A percentile compares a stretch with the other conserved stretches of the same genome.
phyloP scores from a whole-genome alignment of 2,329 filamentous ascomycete genomes.

The Metarhizium brunneum region DNA sequence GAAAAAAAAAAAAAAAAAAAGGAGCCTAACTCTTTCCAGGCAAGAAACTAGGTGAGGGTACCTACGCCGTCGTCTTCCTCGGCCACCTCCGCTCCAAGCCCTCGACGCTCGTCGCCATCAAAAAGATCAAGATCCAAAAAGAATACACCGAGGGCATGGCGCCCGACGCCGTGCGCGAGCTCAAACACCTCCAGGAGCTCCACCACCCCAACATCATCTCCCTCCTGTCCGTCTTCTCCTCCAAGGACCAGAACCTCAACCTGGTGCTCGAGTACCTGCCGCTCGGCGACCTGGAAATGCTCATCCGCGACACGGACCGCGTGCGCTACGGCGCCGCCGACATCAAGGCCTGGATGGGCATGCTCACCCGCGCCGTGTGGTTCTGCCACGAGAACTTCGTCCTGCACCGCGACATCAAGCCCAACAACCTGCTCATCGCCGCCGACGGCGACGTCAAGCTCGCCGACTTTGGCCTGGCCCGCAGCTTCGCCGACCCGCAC shows the following conservation, averaged over 20 bases:
- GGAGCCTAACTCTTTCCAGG: constrained; percentile 34
- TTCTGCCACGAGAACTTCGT: constrained; percentile 95
- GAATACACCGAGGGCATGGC: constrained; percentile 87
- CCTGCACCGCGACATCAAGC: constrained; percentile 96
- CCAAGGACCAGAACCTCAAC: constrained; percentile 93
- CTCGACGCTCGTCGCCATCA: constrained; percentile 73
- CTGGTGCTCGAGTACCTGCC: constrained; percentile 91
- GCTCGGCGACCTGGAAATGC: constrained; percentile 87
- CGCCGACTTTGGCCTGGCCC: constrained; percentile 92
- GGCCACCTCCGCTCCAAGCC: constrained; percentile 71
- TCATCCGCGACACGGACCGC: constrained; percentile 73
- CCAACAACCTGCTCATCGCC: constrained; percentile 93
- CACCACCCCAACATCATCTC: constrained; percentile 93
- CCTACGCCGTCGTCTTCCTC: constrained; percentile 91
- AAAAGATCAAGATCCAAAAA: constrained; percentile 81
- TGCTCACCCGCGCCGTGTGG: constrained; percentile 87
- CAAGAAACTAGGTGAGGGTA: constrained; percentile 89
- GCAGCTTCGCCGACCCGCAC: constrained; percentile 82
- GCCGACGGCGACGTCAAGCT: constrained; percentile 90
- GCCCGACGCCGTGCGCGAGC: constrained; percentile 89
- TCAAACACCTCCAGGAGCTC: constrained; percentile 91
- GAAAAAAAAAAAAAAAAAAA: no score
- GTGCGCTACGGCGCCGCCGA: constrained; percentile 81
- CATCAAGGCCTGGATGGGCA: constrained; percentile 97
- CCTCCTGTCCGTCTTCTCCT: constrained; percentile 85